Percentiles rank a stretch among this genome's conserved stretches.
phyloP scores from a whole-genome alignment of 371 early-diverging fungal genomes.

The Gilbertella persicaria region DNA sequence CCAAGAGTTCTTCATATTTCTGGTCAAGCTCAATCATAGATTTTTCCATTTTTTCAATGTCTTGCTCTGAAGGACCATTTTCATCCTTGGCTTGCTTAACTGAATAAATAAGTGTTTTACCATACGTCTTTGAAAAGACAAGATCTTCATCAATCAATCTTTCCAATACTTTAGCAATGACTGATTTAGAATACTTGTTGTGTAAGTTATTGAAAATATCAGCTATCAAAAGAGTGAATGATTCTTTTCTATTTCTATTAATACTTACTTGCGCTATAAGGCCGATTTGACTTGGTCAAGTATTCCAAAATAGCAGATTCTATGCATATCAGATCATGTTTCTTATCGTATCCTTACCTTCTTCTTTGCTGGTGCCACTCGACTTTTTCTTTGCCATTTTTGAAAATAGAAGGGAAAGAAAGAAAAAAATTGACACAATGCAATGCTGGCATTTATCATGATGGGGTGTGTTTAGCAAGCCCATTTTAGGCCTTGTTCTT shows the following conservation, averaged over 20 bases:
- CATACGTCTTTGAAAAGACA: constrained; percentile 20
- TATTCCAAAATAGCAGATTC: constrained; percentile 22
- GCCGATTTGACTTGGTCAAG: constrained; percentile 23
- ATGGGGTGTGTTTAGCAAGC: not conserved
- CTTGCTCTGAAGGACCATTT: not conserved
- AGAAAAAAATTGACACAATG: not conserved
- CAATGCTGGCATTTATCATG: not conserved
- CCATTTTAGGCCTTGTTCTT: not conserved
- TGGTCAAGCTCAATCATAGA: not conserved
- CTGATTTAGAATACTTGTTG: constrained; percentile 17
- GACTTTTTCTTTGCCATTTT: constrained; percentile 17
- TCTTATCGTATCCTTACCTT: constrained; percentile 6
- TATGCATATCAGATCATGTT: not conserved
- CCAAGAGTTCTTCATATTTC: constrained; percentile 1
- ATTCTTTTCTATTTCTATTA: not conserved
- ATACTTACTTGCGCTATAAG: constrained; percentile 29
- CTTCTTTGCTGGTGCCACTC: constrained; percentile 4
- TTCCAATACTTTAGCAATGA: constrained; percentile 15
- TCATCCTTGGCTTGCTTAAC: constrained; percentile 10
- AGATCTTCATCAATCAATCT: constrained; percentile 12
- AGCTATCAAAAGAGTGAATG: constrained; percentile 7
- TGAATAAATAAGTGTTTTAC: constrained; percentile 19
- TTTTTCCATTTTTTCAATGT: not conserved
- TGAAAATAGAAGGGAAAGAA: not conserved
- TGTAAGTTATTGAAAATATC: constrained; percentile 32